These are phyloP conservation scores for Leishmania mexicana DNA, from an alignment of 208 protist species.

Conservation along the genomic window DNA sequence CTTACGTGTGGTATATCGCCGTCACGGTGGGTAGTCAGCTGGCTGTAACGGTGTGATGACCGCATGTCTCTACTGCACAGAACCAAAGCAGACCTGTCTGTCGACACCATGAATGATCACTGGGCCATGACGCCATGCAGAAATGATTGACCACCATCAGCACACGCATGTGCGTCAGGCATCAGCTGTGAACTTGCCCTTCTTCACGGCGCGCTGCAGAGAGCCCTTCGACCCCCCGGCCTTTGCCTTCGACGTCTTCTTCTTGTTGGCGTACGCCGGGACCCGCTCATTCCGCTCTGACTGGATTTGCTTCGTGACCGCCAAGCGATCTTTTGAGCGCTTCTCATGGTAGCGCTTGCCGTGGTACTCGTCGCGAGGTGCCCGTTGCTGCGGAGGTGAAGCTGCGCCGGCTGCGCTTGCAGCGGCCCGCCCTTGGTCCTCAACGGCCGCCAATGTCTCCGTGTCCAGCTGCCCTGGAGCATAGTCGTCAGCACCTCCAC, in stretches of 20 bases:
- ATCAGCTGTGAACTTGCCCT: slow-evolving; percentile 18
- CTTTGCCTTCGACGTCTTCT: slow-evolving; percentile 53
- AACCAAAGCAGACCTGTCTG: neutral
- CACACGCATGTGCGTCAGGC: neutral
- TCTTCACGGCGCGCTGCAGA: slow-evolving; percentile 24
- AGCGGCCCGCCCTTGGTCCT: neutral
- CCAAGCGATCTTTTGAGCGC: slow-evolving; percentile 46
- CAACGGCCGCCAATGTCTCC: neutral
- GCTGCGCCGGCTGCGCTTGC: neutral
- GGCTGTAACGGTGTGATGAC: neutral
- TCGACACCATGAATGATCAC: neutral
- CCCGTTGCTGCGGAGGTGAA: slow-evolving; percentile 2
- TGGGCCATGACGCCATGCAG: neutral
- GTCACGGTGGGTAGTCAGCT: neutral
- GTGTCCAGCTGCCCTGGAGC: neutral
- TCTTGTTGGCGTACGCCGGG: slow-evolving; percentile 71
- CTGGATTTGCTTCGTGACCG: slow-evolving; percentile 50
- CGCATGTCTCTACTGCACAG: neutral
- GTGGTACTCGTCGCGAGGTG: slow-evolving; percentile 67
- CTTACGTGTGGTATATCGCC: neutral
- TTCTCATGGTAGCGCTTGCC: slow-evolving; percentile 75
- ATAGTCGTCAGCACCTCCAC: neutral
- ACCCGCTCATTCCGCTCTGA: slow-evolving; percentile 22
- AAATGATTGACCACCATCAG: neutral
- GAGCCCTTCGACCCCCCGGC: slow-evolving; percentile 16